Evolutionary conservation across 2,329 filamentous ascomycete genomes (phyloP).

Genomic region (Aspergillus sp.): DNA sequence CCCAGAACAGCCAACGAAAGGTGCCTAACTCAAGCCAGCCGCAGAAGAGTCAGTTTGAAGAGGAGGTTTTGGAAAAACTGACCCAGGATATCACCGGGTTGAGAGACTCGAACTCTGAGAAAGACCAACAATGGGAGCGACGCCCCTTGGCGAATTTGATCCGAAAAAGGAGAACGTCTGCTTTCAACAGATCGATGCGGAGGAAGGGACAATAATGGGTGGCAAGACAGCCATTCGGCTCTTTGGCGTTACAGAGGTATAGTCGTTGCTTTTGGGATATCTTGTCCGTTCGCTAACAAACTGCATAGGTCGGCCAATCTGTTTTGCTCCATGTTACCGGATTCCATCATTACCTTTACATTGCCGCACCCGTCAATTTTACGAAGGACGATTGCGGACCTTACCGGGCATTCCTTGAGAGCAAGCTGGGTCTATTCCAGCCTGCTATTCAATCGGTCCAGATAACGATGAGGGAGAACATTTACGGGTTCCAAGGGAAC

Average conservation of each 20-base stretch:
- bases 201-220: conserved; percentile 75
- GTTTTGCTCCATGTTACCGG: conserved; percentile 90
- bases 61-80: conserved; percentile 88
- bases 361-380: conserved; percentile 79
- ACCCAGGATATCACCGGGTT: conserved; percentile 83
- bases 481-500: conserved; percentile 92
- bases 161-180: conserved; percentile 61
- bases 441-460: conserved; percentile 71
- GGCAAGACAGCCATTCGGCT: conserved; percentile 75
- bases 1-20: conserved; percentile 54
- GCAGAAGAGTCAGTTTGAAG: conserved; percentile 89
- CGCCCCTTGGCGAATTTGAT: conserved; percentile 53
- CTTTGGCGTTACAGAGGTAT: conserved; percentile 80
- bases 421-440: conserved; percentile 63
- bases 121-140: conserved; percentile 83
- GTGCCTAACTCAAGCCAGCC: conserved; percentile 51
- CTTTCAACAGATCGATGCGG: conserved; percentile 92
- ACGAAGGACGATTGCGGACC: conserved; percentile 65
- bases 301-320: conserved; percentile 62
- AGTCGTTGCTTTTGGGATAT: conserved; percentile 17
- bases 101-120: conserved; percentile 81
- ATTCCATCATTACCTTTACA: conserved; percentile 93
- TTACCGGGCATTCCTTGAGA: conserved; percentile 74
- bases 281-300: conserved; percentile 6
- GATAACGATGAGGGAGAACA: conserved; percentile 77